Evolutionary conservation across 2,329 filamentous ascomycete species (phyloP).

Genomic region (Cladosporium phlei): DNA sequence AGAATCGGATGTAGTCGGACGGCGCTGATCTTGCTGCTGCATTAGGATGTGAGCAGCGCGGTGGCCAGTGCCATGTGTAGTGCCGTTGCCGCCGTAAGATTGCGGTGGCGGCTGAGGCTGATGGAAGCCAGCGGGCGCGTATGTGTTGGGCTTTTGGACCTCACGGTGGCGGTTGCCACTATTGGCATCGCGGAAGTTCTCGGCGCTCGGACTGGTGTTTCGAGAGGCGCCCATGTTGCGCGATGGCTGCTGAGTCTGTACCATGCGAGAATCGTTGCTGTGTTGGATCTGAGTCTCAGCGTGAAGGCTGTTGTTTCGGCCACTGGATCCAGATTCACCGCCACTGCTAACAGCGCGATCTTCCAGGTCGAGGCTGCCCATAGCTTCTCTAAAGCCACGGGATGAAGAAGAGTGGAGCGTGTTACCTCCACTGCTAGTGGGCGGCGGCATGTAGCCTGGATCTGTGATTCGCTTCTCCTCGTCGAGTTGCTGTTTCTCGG

Average conservation of each 20-base stretch:
- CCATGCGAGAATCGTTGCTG: background rate
- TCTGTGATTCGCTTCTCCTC: constrained; percentile 43
- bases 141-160: constrained; percentile 21
- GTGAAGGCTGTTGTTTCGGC: constrained; percentile 1
- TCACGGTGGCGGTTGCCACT: constrained; percentile 12
- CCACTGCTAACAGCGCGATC: constrained; percentile 20
- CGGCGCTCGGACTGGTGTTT: constrained; percentile 3
- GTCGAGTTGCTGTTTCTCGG: constrained; percentile 73
- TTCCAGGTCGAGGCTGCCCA: constrained; percentile 21
- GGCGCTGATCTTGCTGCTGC: constrained; percentile 6
- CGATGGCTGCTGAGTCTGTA: constrained; percentile 2
- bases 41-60: constrained; percentile 1
- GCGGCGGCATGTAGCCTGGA: constrained; percentile 11
- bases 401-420: constrained; percentile 15
- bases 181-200: constrained; percentile 2
- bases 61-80: background rate
- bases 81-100: background rate
- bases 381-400: constrained; percentile 23
- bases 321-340: constrained; percentile 13
- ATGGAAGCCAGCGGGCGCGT: constrained; percentile 20
- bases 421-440: background rate
- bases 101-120: constrained; percentile 4
- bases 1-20: background rate
- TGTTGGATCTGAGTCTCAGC: background rate
- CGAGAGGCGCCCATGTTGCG: constrained; percentile 4